Evolutionary conservation across 73 alveolate genomes (phyloP).

Genomic region (Symbiodinium pilosum): DNA sequence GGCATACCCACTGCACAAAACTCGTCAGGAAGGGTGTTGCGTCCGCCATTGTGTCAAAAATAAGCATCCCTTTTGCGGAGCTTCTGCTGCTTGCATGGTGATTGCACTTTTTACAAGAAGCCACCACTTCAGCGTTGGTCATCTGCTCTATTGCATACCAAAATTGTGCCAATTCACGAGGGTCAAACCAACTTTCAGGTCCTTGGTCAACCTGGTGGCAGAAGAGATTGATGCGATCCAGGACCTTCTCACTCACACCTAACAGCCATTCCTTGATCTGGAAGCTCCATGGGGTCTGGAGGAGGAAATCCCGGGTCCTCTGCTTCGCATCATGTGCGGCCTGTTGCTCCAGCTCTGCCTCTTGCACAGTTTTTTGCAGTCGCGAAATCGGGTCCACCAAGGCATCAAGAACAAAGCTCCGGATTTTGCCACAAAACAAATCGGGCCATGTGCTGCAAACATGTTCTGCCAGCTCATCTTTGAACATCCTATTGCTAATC

Average conservation of each 20-base stretch:
- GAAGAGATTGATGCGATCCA: background rate
- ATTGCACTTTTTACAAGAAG: background rate
- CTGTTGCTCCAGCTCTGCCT: background rate
- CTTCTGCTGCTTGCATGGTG: background rate
- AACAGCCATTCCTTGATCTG: background rate
- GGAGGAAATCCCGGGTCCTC: background rate
- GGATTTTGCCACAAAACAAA: background rate
- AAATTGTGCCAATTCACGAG: too few species aligned
- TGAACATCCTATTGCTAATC: background rate
- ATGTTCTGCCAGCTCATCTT: background rate
- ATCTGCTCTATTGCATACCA: background rate
- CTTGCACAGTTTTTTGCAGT: background rate
- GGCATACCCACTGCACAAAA: background rate
- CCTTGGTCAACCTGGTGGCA: background rate
- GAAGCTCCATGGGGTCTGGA: background rate
- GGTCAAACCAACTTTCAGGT: background rate
- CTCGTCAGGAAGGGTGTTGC: slow-evolving; percentile 21
- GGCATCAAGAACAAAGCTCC: background rate
- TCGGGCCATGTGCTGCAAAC: background rate
- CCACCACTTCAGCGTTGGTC: background rate
- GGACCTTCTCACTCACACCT: background rate
- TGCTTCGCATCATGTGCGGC: background rate
- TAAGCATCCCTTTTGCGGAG: background rate
- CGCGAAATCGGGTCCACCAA: background rate
- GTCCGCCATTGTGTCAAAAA: slow-evolving; percentile 1